Evolutionary conservation across 441 rosid species (phyloP).

Genomic region (Pelargonium australe): DNA sequence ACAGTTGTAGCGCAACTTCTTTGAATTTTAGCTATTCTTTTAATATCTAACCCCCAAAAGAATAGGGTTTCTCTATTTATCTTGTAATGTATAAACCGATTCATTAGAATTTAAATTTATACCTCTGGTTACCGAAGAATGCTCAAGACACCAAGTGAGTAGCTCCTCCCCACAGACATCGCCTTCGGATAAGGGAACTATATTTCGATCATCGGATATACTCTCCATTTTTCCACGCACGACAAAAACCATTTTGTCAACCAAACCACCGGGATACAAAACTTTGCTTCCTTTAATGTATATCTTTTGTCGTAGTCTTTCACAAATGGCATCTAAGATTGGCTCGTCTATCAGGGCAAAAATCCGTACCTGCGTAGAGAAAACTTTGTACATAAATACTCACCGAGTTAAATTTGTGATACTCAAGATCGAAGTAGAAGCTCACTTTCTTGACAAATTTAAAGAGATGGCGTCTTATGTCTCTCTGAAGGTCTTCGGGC

Average conservation of each 20-base stretch:
- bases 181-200: constrained; percentile 46
- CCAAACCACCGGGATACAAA: constrained; percentile 42
- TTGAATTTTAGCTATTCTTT: too few relatives aligned
- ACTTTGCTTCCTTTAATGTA: constrained; percentile 58
- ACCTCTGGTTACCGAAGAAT: constrained; percentile 59
- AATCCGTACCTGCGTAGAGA: constrained; percentile 54
- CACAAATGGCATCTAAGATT: constrained; percentile 63
- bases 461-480: constrained; percentile 81
- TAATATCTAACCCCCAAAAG: too few relatives aligned
- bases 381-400: neutral
- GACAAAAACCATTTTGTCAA: constrained; percentile 76
- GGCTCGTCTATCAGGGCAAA: constrained; percentile 67
- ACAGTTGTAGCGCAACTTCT: too few relatives aligned
- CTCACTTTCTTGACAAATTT: constrained; percentile 68
- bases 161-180: constrained; percentile 86
- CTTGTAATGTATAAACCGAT: too few relatives aligned
- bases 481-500: constrained; percentile 89
- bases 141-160: constrained; percentile 78
- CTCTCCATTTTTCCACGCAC: constrained; percentile 76
- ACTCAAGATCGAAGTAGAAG: neutral
- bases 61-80: too few relatives aligned
- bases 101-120: neutral
- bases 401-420: neutral
- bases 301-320: constrained; percentile 63
- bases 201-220: constrained; percentile 47